Evolutionary conservation across 2,329 filamentous ascomycete genomes (phyloP).

Genomic region (Aspergillus nomiae): DNA sequence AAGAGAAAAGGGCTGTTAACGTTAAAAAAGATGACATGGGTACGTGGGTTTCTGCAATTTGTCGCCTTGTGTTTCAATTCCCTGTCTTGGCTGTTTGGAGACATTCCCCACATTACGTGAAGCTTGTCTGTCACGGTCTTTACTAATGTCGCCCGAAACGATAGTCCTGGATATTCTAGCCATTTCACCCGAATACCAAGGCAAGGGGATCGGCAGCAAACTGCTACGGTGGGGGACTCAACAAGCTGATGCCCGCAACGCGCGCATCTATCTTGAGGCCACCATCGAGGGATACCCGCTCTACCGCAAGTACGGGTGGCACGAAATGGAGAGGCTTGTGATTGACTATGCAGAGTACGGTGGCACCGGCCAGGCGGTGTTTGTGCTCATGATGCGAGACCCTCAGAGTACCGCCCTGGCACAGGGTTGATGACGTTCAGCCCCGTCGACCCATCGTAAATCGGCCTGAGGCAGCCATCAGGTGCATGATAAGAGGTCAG

Average conservation of each 20-base stretch:
- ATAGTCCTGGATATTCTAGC: background rate
- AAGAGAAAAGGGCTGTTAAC: background rate
- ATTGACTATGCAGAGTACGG: slow-evolving; percentile 39
- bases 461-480: slow-evolving; percentile 13
- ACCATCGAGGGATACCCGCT: slow-evolving; percentile 51
- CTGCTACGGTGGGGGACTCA: slow-evolving; percentile 48
- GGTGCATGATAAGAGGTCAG: background rate
- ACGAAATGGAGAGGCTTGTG: slow-evolving; percentile 37
- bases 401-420: background rate
- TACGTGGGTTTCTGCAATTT: slow-evolving; percentile 1
- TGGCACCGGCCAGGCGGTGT: slow-evolving; percentile 11
- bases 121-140: background rate
- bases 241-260: slow-evolving; percentile 47
- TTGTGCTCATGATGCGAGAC: background rate
- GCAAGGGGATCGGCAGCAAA: background rate
- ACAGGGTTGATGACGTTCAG: background rate
- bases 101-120: slow-evolving; percentile 5
- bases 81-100: background rate
- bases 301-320: slow-evolving; percentile 55
- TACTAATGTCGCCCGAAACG: background rate
- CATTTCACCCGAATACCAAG: background rate
- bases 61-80: background rate
- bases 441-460: background rate
- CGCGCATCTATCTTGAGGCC: slow-evolving; percentile 54
- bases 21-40: background rate